Conservation (phyloP, 495 filamentous ascomycete genomes). For the Oleoguttula mirabilis region DNA sequence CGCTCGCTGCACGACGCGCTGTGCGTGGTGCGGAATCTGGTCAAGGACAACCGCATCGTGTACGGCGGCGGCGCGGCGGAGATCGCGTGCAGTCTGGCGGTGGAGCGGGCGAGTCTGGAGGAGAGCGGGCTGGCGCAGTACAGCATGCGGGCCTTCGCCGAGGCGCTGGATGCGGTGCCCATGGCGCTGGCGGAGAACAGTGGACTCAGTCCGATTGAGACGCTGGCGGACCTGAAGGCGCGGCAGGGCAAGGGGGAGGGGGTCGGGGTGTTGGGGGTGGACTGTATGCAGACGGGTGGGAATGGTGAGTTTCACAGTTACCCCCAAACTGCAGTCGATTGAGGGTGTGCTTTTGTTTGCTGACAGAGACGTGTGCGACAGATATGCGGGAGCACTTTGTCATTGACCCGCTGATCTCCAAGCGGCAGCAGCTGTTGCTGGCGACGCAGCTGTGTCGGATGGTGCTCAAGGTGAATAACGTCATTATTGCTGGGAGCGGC, state of each 20-base stretch:
- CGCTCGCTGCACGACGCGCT: conserved; percentile 93
- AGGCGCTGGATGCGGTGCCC: conserved; percentile 89
- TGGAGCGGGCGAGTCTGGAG: conserved; percentile 74
- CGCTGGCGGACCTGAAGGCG: conserved; percentile 86
- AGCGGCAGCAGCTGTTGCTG: conserved; percentile 88
- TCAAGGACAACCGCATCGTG: conserved; percentile 93
- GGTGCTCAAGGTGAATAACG: conserved; percentile 95
- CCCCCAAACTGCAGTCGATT: no score
- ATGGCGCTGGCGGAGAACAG: conserved; percentile 97
- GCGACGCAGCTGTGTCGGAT: conserved; percentile 97
- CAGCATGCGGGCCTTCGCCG: conserved; percentile 93
- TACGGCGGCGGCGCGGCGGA: conserved; percentile 96
- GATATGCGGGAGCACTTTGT: conserved; percentile 97
- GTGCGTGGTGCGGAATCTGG: conserved; percentile 93
- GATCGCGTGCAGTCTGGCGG: conserved; percentile 92
- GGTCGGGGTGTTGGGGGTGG: conserved; percentile 75
- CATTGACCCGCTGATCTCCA: conserved; percentile 94
- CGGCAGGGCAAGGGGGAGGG: conserved; percentile 78
- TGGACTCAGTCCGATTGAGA: conserved; percentile 88
- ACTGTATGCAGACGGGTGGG: conserved; percentile 90
- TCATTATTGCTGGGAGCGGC: conserved; percentile 86
- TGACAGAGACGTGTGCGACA: conserved; percentile 19
- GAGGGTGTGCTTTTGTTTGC: background rate
- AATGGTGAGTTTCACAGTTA: conserved; percentile 59
- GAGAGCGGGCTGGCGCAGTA: conserved; percentile 95